phyloP scores from a whole-genome alignment of 176 grass and related monocot genomes.

The Carex cristatella region DNA sequence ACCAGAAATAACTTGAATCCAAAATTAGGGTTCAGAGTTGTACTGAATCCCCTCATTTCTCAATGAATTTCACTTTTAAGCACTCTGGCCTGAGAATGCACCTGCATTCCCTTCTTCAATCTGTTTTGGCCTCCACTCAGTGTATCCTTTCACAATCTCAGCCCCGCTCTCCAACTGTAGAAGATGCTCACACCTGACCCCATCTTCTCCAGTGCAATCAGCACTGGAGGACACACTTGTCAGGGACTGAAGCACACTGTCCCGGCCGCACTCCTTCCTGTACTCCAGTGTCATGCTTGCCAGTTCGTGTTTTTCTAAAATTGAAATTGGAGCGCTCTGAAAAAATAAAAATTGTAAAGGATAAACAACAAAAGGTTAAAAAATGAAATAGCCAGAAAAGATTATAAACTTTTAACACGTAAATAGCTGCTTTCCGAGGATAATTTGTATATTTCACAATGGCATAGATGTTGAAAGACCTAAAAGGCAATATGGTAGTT shows the following conservation, averaged over 20 bases:
- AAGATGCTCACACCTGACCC: slow-evolving; percentile 78
- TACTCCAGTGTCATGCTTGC: slow-evolving; percentile 92
- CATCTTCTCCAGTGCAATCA: slow-evolving; percentile 20
- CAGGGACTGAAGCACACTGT: slow-evolving; percentile 80
- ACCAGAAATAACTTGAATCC: slow-evolving; percentile 4
- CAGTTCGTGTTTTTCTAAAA: slow-evolving; percentile 93
- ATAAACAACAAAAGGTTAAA: background rate
- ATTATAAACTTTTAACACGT: background rate
- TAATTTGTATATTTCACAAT: slow-evolving; percentile 2
- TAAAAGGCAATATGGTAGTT: too few relatives aligned
- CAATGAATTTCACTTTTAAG: slow-evolving; percentile 26
- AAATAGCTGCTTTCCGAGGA: background rate
- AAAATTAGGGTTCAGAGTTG: slow-evolving; percentile 31
- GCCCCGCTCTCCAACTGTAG: slow-evolving; percentile 71
- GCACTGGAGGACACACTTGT: slow-evolving; percentile 34
- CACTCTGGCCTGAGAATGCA: slow-evolving; percentile 29
- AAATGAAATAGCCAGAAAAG: background rate
- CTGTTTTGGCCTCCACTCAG: slow-evolving; percentile 72
- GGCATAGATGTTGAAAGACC: background rate
- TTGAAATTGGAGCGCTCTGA: slow-evolving; percentile 91
- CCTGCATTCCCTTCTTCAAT: slow-evolving; percentile 37
- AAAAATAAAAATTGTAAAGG: background rate
- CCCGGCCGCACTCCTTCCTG: slow-evolving; percentile 83
- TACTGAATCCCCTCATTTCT: slow-evolving; percentile 11
- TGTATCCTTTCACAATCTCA: slow-evolving; percentile 79